phyloP scores from a whole-genome alignment of 139 green algal genomes.

The Haematococcus sp. region DNA sequence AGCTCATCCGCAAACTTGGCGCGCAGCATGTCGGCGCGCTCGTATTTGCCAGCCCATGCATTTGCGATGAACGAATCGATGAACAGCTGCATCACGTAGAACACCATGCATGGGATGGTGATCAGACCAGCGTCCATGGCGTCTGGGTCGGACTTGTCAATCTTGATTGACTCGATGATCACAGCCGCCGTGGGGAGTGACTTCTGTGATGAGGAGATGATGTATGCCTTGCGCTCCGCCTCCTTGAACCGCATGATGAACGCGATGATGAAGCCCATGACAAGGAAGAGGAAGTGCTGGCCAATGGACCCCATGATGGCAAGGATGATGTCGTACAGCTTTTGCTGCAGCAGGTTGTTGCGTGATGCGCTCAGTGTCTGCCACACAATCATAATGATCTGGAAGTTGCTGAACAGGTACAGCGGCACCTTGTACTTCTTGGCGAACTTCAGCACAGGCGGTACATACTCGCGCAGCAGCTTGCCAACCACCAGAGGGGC shows the following conservation, averaged over 20 bases:
- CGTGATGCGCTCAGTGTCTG: conserved; percentile 54
- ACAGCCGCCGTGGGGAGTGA: conserved; percentile 60
- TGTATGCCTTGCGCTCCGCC: conserved; percentile 49
- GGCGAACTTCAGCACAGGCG: conserved; percentile 18
- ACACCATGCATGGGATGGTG: conserved; percentile 76
- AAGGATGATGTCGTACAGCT: conserved; percentile 53
- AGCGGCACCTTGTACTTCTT: conserved; percentile 50
- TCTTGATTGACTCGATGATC: conserved; percentile 31
- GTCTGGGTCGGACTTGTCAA: conserved; percentile 12
- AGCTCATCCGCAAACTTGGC: conserved; percentile 42
- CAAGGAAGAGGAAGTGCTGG: conserved; percentile 61
- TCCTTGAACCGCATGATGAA: conserved; percentile 43
- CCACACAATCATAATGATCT: conserved; percentile 69
- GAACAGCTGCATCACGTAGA: conserved; percentile 73
- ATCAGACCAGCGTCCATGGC: conserved; percentile 61
- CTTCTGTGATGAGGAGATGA: conserved; percentile 67
- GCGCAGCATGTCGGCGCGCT: conserved; percentile 32
- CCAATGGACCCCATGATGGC: conserved; percentile 23
- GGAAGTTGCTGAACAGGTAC: conserved; percentile 58
- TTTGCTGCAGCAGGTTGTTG: conserved; percentile 48
- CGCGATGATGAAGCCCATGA: conserved; percentile 47
- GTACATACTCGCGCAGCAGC: conserved; percentile 38
- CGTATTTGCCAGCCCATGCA: conserved; percentile 51
- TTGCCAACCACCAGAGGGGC: conserved; percentile 68
- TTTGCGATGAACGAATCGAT: conserved; percentile 65